A percentile compares a stretch with the other conserved stretches of the same genome.
These are phyloP conservation scores for Mediolabrus comicus DNA, from an alignment of 108 stramenopile species.

Conservation along the genomic window DNA sequence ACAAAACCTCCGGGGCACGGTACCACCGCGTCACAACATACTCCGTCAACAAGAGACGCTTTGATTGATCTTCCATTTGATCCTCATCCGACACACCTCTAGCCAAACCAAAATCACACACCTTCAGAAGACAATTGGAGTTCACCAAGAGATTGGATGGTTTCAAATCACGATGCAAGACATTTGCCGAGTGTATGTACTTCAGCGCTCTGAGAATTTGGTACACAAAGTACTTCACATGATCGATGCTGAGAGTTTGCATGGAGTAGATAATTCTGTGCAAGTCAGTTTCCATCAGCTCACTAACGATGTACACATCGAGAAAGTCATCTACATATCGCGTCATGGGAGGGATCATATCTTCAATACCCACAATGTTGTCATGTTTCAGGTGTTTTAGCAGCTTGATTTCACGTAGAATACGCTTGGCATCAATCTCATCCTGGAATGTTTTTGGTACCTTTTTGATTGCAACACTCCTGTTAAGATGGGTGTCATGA, in stretches of 20 bases:
- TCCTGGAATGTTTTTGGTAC: constrained; percentile 95
- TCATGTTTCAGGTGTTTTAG: constrained; percentile 91
- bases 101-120: constrained; percentile 99
- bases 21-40: constrained; percentile 99
- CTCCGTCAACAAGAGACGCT: constrained; percentile 86
- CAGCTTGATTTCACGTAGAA: constrained; percentile 97
- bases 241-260: constrained; percentile 94
- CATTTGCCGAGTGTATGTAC: constrained; percentile 99
- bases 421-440: constrained; percentile 99
- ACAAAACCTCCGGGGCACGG: constrained; percentile 99
- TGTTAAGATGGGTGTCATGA: constrained; percentile 58
- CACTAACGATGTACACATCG: constrained; percentile 97
- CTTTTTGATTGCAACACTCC: constrained; percentile 97
- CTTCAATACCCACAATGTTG: constrained; percentile 86
- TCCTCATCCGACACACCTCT: constrained; percentile 75
- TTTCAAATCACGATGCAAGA: constrained; percentile 97
- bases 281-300: constrained; percentile 98
- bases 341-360: constrained; percentile 87
- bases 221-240: constrained; percentile 98
- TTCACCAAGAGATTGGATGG: constrained; percentile 98
- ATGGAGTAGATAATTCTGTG: constrained; percentile 99
- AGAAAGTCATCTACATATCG: constrained; percentile 88
- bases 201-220: constrained; percentile 96
- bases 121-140: constrained; percentile 98
- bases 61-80: constrained; percentile 47